Base-by-base conservation (phyloP, 169 alveolate species). In the Cryptosporidium xiaoi region DNA sequence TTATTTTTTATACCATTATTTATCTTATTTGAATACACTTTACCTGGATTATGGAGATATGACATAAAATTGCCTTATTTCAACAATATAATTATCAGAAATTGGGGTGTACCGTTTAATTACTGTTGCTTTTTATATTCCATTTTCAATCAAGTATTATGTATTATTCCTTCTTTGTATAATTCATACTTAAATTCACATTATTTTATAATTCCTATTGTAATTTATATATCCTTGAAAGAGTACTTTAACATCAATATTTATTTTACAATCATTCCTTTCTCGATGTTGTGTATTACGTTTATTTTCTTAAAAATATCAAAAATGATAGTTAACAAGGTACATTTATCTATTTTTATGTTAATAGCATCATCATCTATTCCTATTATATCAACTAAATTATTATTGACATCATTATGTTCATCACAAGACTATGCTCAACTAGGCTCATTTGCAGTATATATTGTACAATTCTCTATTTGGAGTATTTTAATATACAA, bases 241-340 rank as follows among this genome's bases (percentile, higher is more conserved):
- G 64, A 77, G 29, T 24, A 58, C 6, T 31, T 27, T 13, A 48
- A 29, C 24, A 20, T 77, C 24, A 29, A 16, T 44, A 77, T 77
- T 6, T 40, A 13, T 15, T 5, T 24, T 3, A 60, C 71, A 3
- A 46, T 60, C 12, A 6, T 77, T 4, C 87, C 87, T 16, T 77
- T 77, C 44, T 77, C 87, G 36, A 20, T 44, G 15, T 53, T 77
- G 16, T 77, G 87, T 44, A 20, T 77, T 8, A 44, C 71, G 15
- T 60, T 77, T 20, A 60, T 77, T 3, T 77, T 77, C 36, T 16
- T 77, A 10, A 77, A 62, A 40, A 60, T 77, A 34, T 77, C 87
- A 56, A 77, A 60, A 48, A 18, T 53, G 6, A 33, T 77, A n/a
- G 6, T 29, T 10, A 7, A 77, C 5, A 77, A 34, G 46, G 51